Evolutionary conservation across 345 rosid genomes (phyloP).

Genomic region (Fremontodendron californicum): DNA sequence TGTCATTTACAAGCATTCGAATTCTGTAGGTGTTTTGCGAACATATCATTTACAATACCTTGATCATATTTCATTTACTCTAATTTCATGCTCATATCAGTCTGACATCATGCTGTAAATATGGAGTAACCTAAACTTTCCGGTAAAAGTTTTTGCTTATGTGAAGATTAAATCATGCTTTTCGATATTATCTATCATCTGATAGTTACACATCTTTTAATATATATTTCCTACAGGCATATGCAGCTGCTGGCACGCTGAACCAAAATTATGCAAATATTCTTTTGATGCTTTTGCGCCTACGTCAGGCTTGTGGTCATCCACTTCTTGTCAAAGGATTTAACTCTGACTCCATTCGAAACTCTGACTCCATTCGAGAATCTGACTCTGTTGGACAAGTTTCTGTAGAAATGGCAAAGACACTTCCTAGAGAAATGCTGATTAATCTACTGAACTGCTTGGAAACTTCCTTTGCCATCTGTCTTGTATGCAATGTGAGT

Average conservation of each 20-base stretch:
- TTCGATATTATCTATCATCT: not conserved
- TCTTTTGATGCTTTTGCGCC: conserved; percentile 94
- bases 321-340: conserved; percentile 71
- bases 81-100: not conserved
- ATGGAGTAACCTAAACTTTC: not conserved
- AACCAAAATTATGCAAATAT: conserved; percentile 91
- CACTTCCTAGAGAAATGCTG: conserved; percentile 50
- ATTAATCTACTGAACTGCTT: conserved; percentile 43
- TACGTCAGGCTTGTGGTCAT: conserved; percentile 97
- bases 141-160: not conserved
- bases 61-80: not conserved
- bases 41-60: not conserved
- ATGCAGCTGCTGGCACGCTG: conserved; percentile 91
- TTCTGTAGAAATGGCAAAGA: conserved; percentile 65
- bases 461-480: conserved; percentile 59
- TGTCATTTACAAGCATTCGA: not conserved
- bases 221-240: conserved; percentile 50
- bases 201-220: conserved; percentile 5
- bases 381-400: conserved; percentile 51
- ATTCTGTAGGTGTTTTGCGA: not conserved
- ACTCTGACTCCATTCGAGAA: conserved; percentile 21
- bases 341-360: conserved; percentile 54
- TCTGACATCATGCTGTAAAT: not conserved
- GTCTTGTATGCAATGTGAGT: conserved; percentile 70
- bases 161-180: conserved; percentile 8